These are phyloP conservation scores for Athelia psychrophila DNA, from an alignment of 1,284 basidiomycete genomes.

Conservation along the genomic window DNA sequence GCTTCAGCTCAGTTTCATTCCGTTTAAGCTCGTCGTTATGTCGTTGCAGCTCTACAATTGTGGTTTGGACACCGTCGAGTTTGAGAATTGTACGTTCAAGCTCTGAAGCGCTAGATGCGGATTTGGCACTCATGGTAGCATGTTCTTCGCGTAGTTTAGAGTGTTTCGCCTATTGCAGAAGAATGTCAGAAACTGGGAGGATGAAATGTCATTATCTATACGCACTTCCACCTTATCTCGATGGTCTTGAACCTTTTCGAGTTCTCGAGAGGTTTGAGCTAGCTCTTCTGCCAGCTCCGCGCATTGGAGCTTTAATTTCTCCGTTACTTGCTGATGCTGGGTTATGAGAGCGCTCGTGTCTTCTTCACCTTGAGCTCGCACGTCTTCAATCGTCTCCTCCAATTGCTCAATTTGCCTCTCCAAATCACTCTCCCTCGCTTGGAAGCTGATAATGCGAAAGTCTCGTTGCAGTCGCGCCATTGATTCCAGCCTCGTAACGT, in stretches of 20 bases:
- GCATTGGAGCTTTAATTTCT: constrained; percentile 30
- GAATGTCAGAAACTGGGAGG: constrained; percentile 3
- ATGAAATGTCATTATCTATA: neutral
- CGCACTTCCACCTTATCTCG: constrained; percentile 43
- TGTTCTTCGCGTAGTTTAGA: constrained; percentile 43
- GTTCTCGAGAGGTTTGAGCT: constrained; percentile 33
- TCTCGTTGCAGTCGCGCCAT: constrained; percentile 57
- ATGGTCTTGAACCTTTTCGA: constrained; percentile 35
- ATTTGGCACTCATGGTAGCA: constrained; percentile 42
- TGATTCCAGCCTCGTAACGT: constrained; percentile 49
- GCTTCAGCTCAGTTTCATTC: constrained; percentile 49
- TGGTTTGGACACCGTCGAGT: constrained; percentile 52
- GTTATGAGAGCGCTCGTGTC: constrained; percentile 20
- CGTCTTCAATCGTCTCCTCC: constrained; percentile 36
- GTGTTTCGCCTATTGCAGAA: constrained; percentile 36
- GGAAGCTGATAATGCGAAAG: constrained; percentile 60
- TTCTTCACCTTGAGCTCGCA: constrained; percentile 27
- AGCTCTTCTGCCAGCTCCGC: constrained; percentile 30
- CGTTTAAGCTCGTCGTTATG: constrained; percentile 55
- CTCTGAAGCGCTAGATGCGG: constrained; percentile 43
- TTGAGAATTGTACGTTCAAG: constrained; percentile 56
- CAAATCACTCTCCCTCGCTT: constrained; percentile 56
- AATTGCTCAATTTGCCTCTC: constrained; percentile 46
- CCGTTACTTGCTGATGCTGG: constrained; percentile 12
- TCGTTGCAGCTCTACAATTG: constrained; percentile 50